Conservation (phyloP, 129 eudicot species). For the Daucus carota region DH1_v3.0 NC_030386.2:35322501-35323000, state of each 20-base stretch:
- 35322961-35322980: neutral
- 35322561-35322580: constrained; percentile 41
- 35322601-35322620: constrained; percentile 71
- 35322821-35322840: neutral
- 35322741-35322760: neutral
- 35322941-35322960: neutral
- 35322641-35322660: constrained; percentile 40
- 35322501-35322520: constrained; percentile 72
- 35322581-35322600: constrained; percentile 38
- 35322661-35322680: constrained; percentile 74
- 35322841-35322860: neutral
- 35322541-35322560: constrained; percentile 69
- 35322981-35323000: neutral
- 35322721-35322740: constrained; percentile 41
- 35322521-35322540: constrained; percentile 81
- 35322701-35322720: constrained; percentile 88
- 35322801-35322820: neutral
- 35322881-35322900: neutral
- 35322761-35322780: neutral
- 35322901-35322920: neutral
- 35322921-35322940: neutral
- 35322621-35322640: constrained; percentile 78
- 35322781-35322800: neutral
- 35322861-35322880: neutral
- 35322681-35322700: constrained; percentile 96